Conservation (phyloP, 768 basidiomycete genomes). For the Leccinum barrowsii region DNA sequence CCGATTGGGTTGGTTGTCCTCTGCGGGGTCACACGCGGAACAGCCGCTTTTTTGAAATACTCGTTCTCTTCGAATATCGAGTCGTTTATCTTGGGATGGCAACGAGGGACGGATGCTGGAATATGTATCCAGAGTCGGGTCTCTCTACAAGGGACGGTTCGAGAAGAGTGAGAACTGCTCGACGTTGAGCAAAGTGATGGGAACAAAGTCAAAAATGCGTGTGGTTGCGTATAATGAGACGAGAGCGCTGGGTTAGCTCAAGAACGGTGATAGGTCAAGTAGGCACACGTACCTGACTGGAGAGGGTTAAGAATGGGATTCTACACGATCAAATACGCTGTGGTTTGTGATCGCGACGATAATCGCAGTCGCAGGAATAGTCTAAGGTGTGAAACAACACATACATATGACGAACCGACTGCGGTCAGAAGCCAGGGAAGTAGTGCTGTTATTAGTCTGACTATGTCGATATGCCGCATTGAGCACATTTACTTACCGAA, state of each 20-base stretch:
- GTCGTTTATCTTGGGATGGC: neutral
- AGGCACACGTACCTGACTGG: neutral
- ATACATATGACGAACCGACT: constrained; percentile 11
- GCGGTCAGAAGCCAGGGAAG: constrained; percentile 5
- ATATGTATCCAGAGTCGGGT: neutral
- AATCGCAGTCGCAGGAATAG: constrained; percentile 14
- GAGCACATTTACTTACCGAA: no score
- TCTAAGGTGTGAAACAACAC: neutral
- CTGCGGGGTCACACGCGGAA: neutral
- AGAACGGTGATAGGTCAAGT: neutral
- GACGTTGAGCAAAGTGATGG: neutral
- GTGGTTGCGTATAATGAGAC: neutral
- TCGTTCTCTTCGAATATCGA: neutral
- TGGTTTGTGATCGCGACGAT: constrained; percentile 17
- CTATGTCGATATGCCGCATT: no score
- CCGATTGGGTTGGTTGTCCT: neutral
- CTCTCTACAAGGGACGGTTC: neutral
- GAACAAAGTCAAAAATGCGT: neutral
- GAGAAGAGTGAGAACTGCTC: neutral
- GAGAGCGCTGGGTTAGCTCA: neutral
- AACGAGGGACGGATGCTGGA: neutral
- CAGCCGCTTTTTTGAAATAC: neutral
- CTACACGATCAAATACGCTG: neutral
- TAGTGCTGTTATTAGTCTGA: no score
- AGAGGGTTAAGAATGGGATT: no score